phyloP scores from a whole-genome alignment of 2,329 filamentous ascomycete species.

The Alternaria postmessia region DNA sequence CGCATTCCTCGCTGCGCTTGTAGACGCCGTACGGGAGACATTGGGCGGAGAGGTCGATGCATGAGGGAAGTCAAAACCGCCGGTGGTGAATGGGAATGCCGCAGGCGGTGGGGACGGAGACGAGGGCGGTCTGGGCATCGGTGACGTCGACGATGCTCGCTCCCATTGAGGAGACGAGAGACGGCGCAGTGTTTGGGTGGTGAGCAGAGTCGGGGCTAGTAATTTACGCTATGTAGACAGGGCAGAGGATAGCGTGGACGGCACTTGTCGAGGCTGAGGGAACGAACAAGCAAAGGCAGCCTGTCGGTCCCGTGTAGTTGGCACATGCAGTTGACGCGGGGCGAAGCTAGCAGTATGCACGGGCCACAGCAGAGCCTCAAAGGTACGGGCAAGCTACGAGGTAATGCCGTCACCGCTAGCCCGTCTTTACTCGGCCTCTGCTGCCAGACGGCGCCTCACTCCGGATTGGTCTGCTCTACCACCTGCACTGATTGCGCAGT shows the following conservation, averaged over 20 bases:
- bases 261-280: constrained; percentile 4
- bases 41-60: constrained; percentile 44
- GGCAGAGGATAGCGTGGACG: background rate
- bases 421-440: constrained; percentile 4
- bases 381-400: background rate
- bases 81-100: constrained; percentile 46
- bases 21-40: constrained; percentile 10
- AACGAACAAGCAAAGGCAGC: background rate
- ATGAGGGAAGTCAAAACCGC: constrained; percentile 57
- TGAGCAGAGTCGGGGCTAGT: background rate
- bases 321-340: background rate
- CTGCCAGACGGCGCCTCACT: background rate
- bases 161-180: constrained; percentile 18
- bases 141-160: constrained; percentile 33
- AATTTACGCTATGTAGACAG: background rate
- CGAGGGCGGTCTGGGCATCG: constrained; percentile 42
- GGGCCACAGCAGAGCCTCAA: background rate
- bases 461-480: background rate
- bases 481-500: background rate
- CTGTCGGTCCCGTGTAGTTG: constrained; percentile 3
- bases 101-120: constrained; percentile 39
- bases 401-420: constrained; percentile 16
- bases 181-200: background rate
- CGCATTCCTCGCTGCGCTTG: constrained; percentile 11
- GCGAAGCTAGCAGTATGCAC: background rate